These are phyloP conservation scores for Nemophila menziesii DNA, from an alignment of 257 asterid genomes.

Conservation along the genomic window DNA sequence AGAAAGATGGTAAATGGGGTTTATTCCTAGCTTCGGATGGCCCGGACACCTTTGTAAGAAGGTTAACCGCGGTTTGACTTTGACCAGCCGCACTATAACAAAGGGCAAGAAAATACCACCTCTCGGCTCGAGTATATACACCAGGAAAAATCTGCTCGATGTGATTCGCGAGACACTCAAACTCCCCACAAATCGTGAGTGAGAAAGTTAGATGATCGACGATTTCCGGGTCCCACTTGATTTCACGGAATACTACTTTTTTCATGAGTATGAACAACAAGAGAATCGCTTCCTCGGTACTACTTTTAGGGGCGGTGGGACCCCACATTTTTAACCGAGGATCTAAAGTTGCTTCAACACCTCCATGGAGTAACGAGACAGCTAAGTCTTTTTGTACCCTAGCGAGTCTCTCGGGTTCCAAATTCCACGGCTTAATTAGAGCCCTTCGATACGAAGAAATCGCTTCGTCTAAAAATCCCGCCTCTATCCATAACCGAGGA, in stretches of 20 bases:
- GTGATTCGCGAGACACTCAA: conserved; percentile 47
- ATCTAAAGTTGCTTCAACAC: conserved; percentile 44
- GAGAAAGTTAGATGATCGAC: conserved; percentile 62
- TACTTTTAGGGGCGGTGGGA: conserved; percentile 21
- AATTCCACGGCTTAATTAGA: conserved; percentile 61
- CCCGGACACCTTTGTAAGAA: conserved; percentile 50
- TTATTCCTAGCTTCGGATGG: conserved; percentile 35
- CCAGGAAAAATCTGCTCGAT: conserved; percentile 74
- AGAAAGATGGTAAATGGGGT: conserved; percentile 41
- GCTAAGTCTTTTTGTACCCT: conserved; percentile 66
- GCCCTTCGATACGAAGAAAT: conserved; percentile 58
- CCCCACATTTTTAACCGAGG: conserved; percentile 27
- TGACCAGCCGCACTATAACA: conserved; percentile 69
- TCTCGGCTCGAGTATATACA: conserved; percentile 40
- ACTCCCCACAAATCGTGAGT: conserved; percentile 45
- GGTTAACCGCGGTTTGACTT: conserved; percentile 40
- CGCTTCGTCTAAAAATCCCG: conserved; percentile 66
- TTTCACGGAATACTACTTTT: conserved; percentile 47
- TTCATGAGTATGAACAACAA: conserved; percentile 47
- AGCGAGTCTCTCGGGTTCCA: conserved; percentile 55
- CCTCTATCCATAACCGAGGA: conserved; percentile 59
- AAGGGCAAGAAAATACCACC: conserved; percentile 89
- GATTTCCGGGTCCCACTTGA: conserved; percentile 66
- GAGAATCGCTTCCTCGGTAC: conserved; percentile 72
- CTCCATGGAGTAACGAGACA: conserved; percentile 49